These are phyloP conservation scores for Penicillium sp. DNA, from an alignment of 2,329 filamentous ascomycete species.

Conservation along the genomic window DNA sequence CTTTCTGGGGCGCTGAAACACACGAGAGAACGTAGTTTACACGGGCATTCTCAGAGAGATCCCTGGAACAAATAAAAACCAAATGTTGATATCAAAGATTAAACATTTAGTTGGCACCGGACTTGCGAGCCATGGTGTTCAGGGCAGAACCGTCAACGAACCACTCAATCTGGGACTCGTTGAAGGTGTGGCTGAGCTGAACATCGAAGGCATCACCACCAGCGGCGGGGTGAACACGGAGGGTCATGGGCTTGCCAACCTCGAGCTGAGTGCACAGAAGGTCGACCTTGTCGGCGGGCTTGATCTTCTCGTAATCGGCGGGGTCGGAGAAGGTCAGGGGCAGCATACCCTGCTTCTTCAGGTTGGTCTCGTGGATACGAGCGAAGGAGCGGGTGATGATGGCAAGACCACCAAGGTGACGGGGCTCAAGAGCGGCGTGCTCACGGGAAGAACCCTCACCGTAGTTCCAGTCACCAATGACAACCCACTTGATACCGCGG, in stretches of 20 bases:
- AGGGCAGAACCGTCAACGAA: slow-evolving; percentile 97
- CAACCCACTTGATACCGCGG: slow-evolving; percentile 94
- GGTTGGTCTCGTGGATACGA: slow-evolving; percentile 99
- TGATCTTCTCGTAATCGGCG: slow-evolving; percentile 96
- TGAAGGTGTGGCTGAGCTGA: slow-evolving; percentile 92
- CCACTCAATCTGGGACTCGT: slow-evolving; percentile 97
- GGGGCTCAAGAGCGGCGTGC: slow-evolving; percentile 95
- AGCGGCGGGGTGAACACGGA: slow-evolving; percentile 88
- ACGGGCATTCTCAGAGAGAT: slow-evolving; percentile 7
- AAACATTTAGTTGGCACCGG: slow-evolving; percentile 30
- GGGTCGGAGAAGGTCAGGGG: slow-evolving; percentile 93
- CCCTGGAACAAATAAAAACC: not conserved
- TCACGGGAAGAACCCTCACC: slow-evolving; percentile 97
- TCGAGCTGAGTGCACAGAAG: slow-evolving; percentile 84
- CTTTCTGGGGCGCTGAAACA: slow-evolving; percentile 26
- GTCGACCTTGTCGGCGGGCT: slow-evolving; percentile 88
- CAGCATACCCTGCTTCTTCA: slow-evolving; percentile 99
- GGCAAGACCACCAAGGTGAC: slow-evolving; percentile 93
- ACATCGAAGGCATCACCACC: slow-evolving; percentile 73
- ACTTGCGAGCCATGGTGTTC: slow-evolving; percentile 93
- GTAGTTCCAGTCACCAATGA: slow-evolving; percentile 99
- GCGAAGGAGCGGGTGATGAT: slow-evolving; percentile 96
- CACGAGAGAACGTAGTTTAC: slow-evolving; percentile 29
- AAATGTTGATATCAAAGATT: not conserved
- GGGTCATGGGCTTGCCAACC: slow-evolving; percentile 88